These are phyloP conservation scores for Dryas octopetala DNA, from an alignment of 306 rosid species.

Conservation along the genomic window DNA sequence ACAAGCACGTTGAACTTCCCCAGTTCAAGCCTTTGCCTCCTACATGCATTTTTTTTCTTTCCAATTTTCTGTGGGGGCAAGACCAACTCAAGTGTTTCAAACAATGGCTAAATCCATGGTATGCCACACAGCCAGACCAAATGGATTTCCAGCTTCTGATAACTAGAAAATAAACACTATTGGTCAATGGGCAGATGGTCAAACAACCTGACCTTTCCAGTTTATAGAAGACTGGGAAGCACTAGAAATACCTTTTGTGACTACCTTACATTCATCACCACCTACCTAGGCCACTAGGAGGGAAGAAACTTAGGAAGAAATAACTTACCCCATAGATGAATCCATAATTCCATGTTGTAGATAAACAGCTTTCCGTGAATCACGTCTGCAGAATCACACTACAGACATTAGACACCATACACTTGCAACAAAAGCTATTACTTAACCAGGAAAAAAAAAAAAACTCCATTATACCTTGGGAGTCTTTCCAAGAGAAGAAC, in stretches of 20 bases:
- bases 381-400: slow-evolving; percentile 66
- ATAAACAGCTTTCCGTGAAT: slow-evolving; percentile 80
- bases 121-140: neutral
- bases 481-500: slow-evolving; percentile 91
- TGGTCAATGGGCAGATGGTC: neutral
- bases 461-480: slow-evolving; percentile 57
- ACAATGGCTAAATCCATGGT: neutral
- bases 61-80: neutral
- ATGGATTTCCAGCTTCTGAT: neutral
- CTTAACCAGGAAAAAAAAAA: neutral
- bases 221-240: too few species aligned
- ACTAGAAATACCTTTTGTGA: neutral
- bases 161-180: neutral
- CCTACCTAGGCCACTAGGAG: neutral
- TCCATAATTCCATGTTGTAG: slow-evolving; percentile 93
- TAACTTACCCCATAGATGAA: slow-evolving; percentile 93
- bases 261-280: neutral
- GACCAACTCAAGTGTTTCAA: neutral
- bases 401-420: slow-evolving; percentile 17
- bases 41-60: neutral
- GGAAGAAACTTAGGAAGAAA: neutral
- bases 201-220: neutral
- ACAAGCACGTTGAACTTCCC: neutral
- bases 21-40: too few species aligned
- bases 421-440: neutral